A percentile compares a stretch with the other conserved stretches of the same genome.
Conservation (phyloP, 345 rosid species). For the Bruguiera parviflora region DNA sequence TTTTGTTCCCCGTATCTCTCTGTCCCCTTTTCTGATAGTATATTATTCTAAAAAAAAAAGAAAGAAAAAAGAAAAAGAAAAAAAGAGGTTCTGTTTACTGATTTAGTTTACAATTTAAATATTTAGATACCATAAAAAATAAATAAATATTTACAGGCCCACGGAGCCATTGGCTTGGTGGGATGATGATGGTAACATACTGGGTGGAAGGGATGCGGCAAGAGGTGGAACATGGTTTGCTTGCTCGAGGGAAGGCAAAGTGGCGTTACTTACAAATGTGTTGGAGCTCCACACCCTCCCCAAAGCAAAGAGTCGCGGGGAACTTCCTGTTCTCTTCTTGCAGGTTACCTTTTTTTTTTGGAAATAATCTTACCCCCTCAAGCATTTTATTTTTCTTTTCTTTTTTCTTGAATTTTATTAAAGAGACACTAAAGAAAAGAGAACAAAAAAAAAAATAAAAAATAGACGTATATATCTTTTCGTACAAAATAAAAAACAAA, state of each 20-base stretch:
- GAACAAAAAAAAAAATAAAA: no score
- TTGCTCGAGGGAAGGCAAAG: conserved; percentile 54
- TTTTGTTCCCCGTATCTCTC: background rate
- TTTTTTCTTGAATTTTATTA: no score
- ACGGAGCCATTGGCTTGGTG: conserved; percentile 62
- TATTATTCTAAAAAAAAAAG: background rate
- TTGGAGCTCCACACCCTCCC: conserved; percentile 54
- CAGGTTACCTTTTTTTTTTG: conserved; percentile 27
- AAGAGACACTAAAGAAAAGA: no score
- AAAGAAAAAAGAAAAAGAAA: no score
- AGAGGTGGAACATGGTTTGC: conserved; percentile 77
- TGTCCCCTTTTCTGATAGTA: background rate
- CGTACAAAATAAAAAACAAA: no score
- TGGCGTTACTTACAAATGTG: conserved; percentile 64
- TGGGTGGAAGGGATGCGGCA: conserved; percentile 56
- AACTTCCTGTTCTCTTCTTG: conserved; percentile 62
- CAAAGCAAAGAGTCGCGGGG: conserved; percentile 56
- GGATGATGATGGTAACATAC: conserved; percentile 44
- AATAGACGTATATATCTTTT: no score
- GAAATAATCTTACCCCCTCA: no score
- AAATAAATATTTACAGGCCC: conserved; percentile 31
- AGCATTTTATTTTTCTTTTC: no score
- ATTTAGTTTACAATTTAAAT: no score
- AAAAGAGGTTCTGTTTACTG: no score
- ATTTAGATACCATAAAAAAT: no score